Percentiles rank a stretch among this genome's conserved stretches.
phyloP scores from a whole-genome alignment of 345 rosid genomes.

The Corymbia maculata region DNA sequence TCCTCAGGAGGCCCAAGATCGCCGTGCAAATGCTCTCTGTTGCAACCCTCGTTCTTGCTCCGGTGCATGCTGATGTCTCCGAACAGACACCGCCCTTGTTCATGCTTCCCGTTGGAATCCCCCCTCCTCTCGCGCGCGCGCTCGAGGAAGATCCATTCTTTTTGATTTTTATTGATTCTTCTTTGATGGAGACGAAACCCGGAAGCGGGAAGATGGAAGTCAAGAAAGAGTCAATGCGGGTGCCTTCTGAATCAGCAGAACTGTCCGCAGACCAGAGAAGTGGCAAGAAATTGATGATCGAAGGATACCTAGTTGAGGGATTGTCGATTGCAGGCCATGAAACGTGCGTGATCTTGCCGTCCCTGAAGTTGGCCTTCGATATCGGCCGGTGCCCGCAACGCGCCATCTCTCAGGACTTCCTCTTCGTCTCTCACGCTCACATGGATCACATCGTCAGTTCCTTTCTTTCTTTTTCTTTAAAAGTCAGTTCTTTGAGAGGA shows the following conservation, averaged over 20 bases:
- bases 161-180: neutral
- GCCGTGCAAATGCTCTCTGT: neutral
- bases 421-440: constrained; percentile 90
- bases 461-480: neutral
- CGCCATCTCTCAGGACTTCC: constrained; percentile 81
- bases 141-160: neutral
- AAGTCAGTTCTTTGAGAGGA: neutral
- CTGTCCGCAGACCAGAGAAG: neutral
- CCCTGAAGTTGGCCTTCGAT: constrained; percentile 74
- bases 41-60: neutral
- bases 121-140: neutral
- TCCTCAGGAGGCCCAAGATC: neutral
- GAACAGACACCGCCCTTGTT: neutral
- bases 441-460: constrained; percentile 88
- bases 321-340: constrained; percentile 91
- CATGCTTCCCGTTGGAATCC: neutral
- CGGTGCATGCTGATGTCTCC: neutral
- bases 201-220: neutral
- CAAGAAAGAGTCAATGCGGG: neutral
- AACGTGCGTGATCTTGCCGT: constrained; percentile 82
- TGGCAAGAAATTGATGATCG: constrained; percentile 29
- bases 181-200: neutral
- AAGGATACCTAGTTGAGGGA: constrained; percentile 75
- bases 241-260: neutral
- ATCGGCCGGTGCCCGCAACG: constrained; percentile 94